Base-by-base conservation (phyloP, 257 asterid genomes). In the Nemophila menziesii region DNA sequence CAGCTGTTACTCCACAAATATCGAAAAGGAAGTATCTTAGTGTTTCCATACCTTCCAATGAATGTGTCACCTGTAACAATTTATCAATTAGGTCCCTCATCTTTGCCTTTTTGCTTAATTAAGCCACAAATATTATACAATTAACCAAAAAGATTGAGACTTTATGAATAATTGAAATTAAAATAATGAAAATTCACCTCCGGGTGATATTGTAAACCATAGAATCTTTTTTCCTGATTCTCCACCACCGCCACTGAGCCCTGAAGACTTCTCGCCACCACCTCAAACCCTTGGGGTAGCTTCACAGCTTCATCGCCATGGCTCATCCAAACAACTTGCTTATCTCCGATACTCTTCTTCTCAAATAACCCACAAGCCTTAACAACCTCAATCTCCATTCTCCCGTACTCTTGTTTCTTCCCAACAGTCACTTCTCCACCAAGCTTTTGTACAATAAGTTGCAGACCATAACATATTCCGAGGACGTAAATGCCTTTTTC, bases 181-280 rank as follows among this genome's bases (percentile, higher is more conserved):
- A 46, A 24, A 6, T 43, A 1, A 21, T 15, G 44, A 10, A 2
- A 39, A 18, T 46, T 44, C 62, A 74, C 99, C 96, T 90, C 99
- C 3, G 99, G 99, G 69, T 90, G 99, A 68, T 85, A 90, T 75
- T 90, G 99, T 68, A 90, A 61, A n/a, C 99, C 99, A 49, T 79
- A 85, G 50, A 85, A 66, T 63, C 75, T 49, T 71, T 61, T 82
- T 43, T 16, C 63, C 17, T 44, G 63, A 64, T 79, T 67, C 74
- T 77, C 86, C 22, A 85, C 60, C 0, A 92, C 96, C 2, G 96
- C 99, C 22, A 90, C 77, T 0, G 68, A 64, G 26, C 96, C 99
- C 65, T 90, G 99, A 29, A 45, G 61, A 60, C 98, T 89, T 72
- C 92, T 68, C 1, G 86, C 92, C 54, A 79, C 92, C 14, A 89